A percentile compares a stretch with the other conserved stretches of the same genome.
phyloP scores from a whole-genome alignment of 176 grass and related monocot genomes.

The Rhynchospora tenuis region DNA sequence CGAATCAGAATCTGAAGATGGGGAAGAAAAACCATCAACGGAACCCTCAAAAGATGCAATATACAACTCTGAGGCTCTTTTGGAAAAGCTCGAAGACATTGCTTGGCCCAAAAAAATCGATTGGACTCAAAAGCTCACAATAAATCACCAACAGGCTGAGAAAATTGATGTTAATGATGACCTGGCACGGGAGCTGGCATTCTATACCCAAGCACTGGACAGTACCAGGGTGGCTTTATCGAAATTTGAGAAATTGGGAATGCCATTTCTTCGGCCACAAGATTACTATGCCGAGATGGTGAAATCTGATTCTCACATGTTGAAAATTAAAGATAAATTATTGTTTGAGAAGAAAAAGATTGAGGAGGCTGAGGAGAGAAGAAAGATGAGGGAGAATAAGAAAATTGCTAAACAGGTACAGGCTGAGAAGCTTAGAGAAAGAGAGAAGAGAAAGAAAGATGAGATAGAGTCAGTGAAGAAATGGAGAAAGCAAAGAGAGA shows the following conservation, averaged over 20 bases:
- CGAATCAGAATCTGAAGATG: conserved; percentile 41
- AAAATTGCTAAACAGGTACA: conserved; percentile 84
- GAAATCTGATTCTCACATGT: conserved; percentile 86
- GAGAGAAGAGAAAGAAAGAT: conserved; percentile 86
- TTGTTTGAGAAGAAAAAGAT: conserved; percentile 83
- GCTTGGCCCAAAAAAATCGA: conserved; percentile 67
- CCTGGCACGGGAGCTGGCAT: conserved; percentile 67
- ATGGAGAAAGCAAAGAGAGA: conserved; percentile 95
- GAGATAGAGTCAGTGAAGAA: conserved; percentile 91
- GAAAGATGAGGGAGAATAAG: conserved; percentile 70
- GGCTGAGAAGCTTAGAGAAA: conserved; percentile 62
- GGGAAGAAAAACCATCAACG: conserved; percentile 41
- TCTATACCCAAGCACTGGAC: conserved; percentile 86
- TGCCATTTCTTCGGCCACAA: conserved; percentile 66
- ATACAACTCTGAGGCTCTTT: conserved; percentile 59
- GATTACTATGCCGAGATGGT: conserved; percentile 99
- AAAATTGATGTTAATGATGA: conserved; percentile 88
- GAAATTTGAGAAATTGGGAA: conserved; percentile 54
- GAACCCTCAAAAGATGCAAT: conserved; percentile 62
- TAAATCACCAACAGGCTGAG: conserved; percentile 49
- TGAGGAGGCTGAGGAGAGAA: conserved; percentile 84
- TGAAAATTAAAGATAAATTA: conserved; percentile 79
- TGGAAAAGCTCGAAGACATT: conserved; percentile 83
- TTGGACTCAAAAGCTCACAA: conserved; percentile 74
- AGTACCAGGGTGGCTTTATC: conserved; percentile 63